These are phyloP conservation scores for Daedaleopsis nitida DNA, from an alignment of 768 basidiomycete species.

Conservation along the genomic window DNA sequence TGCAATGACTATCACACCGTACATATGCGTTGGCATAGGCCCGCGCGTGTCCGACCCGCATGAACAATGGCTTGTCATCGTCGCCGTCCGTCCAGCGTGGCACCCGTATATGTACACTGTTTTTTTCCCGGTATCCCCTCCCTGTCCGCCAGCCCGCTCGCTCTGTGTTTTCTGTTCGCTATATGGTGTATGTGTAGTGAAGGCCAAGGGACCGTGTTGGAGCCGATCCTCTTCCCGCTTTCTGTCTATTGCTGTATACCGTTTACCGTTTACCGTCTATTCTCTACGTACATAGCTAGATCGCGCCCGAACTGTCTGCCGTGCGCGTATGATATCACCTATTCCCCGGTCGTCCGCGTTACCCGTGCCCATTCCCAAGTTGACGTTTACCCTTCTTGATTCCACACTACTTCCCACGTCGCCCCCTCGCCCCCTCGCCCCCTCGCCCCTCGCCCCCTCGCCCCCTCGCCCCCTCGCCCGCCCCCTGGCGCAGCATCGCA, in stretches of 20 bases:
- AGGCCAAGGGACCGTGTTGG: neutral
- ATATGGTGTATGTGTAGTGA: neutral
- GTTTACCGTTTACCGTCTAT: too few species aligned
- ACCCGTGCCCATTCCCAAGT: neutral
- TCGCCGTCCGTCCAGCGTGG: neutral
- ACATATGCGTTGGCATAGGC: too few species aligned
- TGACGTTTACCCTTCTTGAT: neutral
- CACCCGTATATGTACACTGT: neutral
- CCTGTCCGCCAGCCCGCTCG: too few species aligned
- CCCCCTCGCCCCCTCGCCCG: too few species aligned
- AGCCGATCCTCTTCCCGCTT: neutral
- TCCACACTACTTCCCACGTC: neutral
- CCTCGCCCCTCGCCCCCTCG: too few species aligned
- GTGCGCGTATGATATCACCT: neutral
- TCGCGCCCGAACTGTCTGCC: too few species aligned
- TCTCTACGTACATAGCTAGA: too few species aligned
- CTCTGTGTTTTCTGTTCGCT: neutral
- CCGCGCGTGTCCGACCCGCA: too few species aligned
- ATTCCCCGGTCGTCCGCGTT: too few species aligned
- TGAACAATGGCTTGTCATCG: too few species aligned
- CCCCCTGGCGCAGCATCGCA: neutral
- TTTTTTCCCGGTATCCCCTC: neutral
- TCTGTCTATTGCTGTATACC: too few species aligned
- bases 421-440: too few species aligned
- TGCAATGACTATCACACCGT: neutral